Conservation (phyloP, 768 basidiomycete species). For the Russula sp. region DNA sequence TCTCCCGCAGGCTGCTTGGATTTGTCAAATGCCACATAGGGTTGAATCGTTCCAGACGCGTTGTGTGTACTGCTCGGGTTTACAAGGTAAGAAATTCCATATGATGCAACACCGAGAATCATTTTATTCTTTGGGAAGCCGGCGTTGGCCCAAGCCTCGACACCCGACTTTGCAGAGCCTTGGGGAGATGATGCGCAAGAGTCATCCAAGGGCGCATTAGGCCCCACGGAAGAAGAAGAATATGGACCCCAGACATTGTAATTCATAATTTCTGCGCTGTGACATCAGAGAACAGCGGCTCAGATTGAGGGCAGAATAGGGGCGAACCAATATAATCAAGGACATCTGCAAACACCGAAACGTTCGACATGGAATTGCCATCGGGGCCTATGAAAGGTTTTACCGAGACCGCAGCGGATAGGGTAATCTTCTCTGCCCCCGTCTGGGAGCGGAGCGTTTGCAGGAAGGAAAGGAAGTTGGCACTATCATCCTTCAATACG, state of each 20-base stretch:
- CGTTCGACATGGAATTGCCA: constrained; percentile 57
- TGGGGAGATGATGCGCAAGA: constrained; percentile 53
- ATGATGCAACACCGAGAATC: constrained; percentile 78
- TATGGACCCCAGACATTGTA: constrained; percentile 58
- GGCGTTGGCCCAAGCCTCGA: constrained; percentile 69
- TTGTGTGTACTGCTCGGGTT: constrained; percentile 31
- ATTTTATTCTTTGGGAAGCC: constrained; percentile 73
- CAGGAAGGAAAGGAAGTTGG: constrained; percentile 74
- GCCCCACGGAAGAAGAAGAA: constrained; percentile 49
- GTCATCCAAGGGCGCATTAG: constrained; percentile 85
- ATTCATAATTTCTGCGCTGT: constrained; percentile 44
- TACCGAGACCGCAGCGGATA: constrained; percentile 47
- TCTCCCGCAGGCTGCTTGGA: constrained; percentile 29
- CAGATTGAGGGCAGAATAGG: neutral
- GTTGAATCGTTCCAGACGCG: constrained; percentile 13
- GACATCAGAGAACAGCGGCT: neutral
- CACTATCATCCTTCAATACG: constrained; percentile 48
- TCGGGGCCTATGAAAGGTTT: constrained; percentile 40
- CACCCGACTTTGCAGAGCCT: constrained; percentile 74
- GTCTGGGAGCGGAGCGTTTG: constrained; percentile 53
- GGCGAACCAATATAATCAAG: constrained; percentile 50
- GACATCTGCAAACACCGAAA: constrained; percentile 61
- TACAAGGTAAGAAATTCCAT: constrained; percentile 65
- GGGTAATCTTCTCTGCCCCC: constrained; percentile 43
- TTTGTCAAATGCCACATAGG: constrained; percentile 19